A percentile compares a stretch with the other conserved stretches of the same genome.
phyloP scores from a whole-genome alignment of 352 stramenopile genomes.

The Thraustotheca clavata region DNA sequence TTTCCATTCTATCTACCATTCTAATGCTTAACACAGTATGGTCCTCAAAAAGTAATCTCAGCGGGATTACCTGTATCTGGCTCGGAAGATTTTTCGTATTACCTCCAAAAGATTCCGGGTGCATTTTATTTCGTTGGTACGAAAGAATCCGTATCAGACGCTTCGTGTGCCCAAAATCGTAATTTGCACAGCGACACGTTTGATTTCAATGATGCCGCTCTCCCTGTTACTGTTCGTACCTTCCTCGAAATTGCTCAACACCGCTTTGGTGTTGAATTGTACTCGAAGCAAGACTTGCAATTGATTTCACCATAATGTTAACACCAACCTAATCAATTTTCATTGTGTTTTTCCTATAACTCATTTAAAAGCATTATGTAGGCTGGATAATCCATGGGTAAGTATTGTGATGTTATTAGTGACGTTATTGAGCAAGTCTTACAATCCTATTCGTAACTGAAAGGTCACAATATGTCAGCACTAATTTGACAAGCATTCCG shows the following conservation, averaged over 20 bases:
- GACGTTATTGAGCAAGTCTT: too few relatives aligned
- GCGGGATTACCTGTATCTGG: slow-evolving; percentile 85
- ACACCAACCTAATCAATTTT: too few relatives aligned
- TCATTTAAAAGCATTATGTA: too few relatives aligned
- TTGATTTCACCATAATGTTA: too few relatives aligned
- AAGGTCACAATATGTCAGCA: too few relatives aligned
- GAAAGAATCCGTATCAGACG: slow-evolving; percentile 31
- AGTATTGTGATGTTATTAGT: too few relatives aligned
- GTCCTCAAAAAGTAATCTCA: slow-evolving; percentile 67
- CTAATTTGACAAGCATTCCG: too few relatives aligned
- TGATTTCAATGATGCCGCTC: slow-evolving; percentile 81
- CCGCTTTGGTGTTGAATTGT: slow-evolving; percentile 54
- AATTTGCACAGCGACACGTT: slow-evolving; percentile 69
- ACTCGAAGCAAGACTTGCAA: slow-evolving; percentile 46
- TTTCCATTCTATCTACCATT: neutral
- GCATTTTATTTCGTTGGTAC: slow-evolving; percentile 81
- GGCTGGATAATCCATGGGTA: too few relatives aligned
- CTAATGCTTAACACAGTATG: slow-evolving; percentile 32
- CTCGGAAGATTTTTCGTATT: slow-evolving; percentile 92
- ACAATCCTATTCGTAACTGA: too few relatives aligned
- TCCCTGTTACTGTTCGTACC: slow-evolving; percentile 58
- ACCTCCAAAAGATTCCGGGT: slow-evolving; percentile 63
- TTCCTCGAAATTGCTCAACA: slow-evolving; percentile 70
- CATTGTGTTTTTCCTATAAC: too few relatives aligned
- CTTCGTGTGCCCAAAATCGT: slow-evolving; percentile 33